A percentile compares a stretch with the other conserved stretches of the same genome.
These are phyloP conservation scores for Neodidymelliopsis sp. DNA, from an alignment of 2,329 filamentous ascomycete species.

Conservation along the genomic window DNA sequence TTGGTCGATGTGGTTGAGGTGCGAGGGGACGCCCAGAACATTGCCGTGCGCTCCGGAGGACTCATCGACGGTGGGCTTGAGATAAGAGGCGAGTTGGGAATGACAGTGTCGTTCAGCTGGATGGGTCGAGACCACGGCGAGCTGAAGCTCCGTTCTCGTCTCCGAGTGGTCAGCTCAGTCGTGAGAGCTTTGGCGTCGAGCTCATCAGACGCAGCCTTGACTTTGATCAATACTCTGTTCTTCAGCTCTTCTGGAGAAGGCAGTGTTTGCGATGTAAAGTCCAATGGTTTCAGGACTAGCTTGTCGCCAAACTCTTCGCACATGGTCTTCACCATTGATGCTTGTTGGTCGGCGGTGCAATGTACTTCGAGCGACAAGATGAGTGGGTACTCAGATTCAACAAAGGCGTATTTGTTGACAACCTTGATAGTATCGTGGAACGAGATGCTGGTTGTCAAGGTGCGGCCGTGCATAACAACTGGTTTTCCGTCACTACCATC, in stretches of 20 bases:
- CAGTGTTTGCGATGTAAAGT: constrained; percentile 71
- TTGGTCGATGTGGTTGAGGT: constrained; percentile 64
- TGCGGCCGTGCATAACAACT: constrained; percentile 88
- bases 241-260: constrained; percentile 88
- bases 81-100: constrained; percentile 58
- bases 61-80: constrained; percentile 62
- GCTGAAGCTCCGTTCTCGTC: constrained; percentile 72
- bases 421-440: constrained; percentile 93
- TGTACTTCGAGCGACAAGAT: constrained; percentile 97
- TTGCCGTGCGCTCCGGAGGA: constrained; percentile 56
- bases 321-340: constrained; percentile 89
- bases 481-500: constrained; percentile 88
- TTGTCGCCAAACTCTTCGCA: constrained; percentile 81
- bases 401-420: constrained; percentile 94
- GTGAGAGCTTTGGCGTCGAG: constrained; percentile 45
- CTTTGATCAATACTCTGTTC: constrained; percentile 88
- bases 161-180: constrained; percentile 46
- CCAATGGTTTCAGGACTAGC: constrained; percentile 78
- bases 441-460: constrained; percentile 84
- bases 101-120: constrained; percentile 63
- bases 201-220: constrained; percentile 74
- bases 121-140: constrained; percentile 75
- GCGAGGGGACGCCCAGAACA: constrained; percentile 60
- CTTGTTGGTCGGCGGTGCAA: constrained; percentile 83
- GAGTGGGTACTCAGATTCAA: constrained; percentile 83